phyloP scores from a whole-genome alignment of 1,139 yeast species.

The Magnusiomyces sp. region DNA sequence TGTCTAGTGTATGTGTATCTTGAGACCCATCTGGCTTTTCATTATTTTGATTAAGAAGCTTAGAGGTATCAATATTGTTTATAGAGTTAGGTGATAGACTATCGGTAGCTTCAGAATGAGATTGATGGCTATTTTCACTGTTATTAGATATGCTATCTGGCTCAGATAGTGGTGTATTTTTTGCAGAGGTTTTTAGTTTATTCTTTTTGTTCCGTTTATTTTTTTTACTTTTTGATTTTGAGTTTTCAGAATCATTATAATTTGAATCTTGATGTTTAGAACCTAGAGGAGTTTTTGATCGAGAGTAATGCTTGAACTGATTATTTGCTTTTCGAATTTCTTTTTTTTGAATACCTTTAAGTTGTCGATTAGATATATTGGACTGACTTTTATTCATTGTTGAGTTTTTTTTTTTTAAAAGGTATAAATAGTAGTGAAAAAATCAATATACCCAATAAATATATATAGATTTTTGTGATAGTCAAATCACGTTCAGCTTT shows the following conservation, averaged over 20 bases:
- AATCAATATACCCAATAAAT: no score
- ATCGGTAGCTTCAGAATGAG: no score
- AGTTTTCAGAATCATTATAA: neutral
- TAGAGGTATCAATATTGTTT: no score
- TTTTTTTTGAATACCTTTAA: slow-evolving; percentile 1
- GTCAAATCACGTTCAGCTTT: no score
- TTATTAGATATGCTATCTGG: neutral
- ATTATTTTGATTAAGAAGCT: no score
- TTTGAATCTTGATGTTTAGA: neutral
- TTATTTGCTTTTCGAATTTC: slow-evolving; percentile 1
- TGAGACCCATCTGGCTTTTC: neutral
- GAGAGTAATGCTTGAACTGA: neutral
- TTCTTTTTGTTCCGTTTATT: neutral
- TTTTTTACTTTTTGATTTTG: neutral
- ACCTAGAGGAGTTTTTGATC: neutral
- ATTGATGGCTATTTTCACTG: no score
- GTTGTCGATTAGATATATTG: neutral
- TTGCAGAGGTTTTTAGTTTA: neutral
- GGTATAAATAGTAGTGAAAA: no score
- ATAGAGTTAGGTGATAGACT: no score
- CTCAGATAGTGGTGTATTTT: neutral
- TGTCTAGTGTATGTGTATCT: slow-evolving; percentile 3
- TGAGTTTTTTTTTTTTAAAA: no score
- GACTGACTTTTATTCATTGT: neutral
- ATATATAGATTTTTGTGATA: no score